Conservation (phyloP, 1,139 yeast genomes). For the Lodderomyces orthopsilosis region DNA sequence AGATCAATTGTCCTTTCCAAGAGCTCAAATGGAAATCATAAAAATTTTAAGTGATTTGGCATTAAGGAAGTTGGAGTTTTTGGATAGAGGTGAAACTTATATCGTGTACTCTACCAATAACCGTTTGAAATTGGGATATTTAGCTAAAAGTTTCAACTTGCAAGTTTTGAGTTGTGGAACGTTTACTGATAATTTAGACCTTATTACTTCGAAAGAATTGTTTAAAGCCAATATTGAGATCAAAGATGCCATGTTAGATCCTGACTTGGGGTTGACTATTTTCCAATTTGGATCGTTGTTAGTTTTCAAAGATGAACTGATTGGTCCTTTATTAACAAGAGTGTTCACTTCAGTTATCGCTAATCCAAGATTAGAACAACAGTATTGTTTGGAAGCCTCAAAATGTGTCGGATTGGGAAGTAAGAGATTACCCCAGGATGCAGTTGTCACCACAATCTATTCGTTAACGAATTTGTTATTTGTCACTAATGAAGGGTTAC, state of each 20-base stretch:
- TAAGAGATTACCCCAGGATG: conserved; percentile 64
- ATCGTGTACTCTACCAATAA: conserved; percentile 42
- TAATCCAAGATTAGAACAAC: conserved; percentile 35
- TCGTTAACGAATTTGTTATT: conserved; percentile 74
- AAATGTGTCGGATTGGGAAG: conserved; percentile 44
- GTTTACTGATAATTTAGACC: conserved; percentile 38
- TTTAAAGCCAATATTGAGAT: conserved; percentile 41
- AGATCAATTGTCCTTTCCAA: conserved; percentile 20
- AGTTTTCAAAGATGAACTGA: conserved; percentile 43
- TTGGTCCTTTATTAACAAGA: conserved; percentile 48
- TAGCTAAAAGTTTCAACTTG: conserved; percentile 37
- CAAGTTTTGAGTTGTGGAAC: conserved; percentile 46
- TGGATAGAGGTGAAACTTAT: conserved; percentile 46
- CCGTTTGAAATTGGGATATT: conserved; percentile 40
- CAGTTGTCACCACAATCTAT: conserved; percentile 82
- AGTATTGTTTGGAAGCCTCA: conserved; percentile 35
- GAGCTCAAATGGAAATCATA: conserved; percentile 28
- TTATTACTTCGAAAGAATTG: conserved; percentile 30
- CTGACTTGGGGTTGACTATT: conserved; percentile 46
- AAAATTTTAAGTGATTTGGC: conserved; percentile 34
- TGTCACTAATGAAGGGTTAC: conserved; percentile 45
- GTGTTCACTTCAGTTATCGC: conserved; percentile 50
- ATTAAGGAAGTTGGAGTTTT: conserved; percentile 37
- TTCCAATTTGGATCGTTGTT: conserved; percentile 56
- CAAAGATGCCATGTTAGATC: conserved; percentile 42